Base-by-base conservation (phyloP, 2,329 filamentous ascomycete genomes). In the Colletotrichum ledebouriae region DNA sequence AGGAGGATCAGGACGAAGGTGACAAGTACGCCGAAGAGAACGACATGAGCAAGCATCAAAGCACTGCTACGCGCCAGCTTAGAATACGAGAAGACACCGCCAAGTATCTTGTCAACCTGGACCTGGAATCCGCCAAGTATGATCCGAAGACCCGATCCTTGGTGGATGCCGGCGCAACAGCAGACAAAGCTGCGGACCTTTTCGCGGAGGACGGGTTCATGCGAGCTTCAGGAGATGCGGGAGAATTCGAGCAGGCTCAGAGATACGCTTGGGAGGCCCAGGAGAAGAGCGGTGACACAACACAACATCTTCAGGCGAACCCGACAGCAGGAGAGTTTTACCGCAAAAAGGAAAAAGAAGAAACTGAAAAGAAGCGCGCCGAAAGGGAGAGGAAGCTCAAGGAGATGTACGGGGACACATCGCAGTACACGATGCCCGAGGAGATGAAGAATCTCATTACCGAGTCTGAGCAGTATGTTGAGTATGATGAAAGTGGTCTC, bases 81-180 rank as follows among this genome's bases (percentile, higher is more conserved):
- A 89, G 96, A 71, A 89, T 99, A 77, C 89, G 96, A 78, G 96
- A 99, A 81, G 96, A 99, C 78, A 99, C 96, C 0, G 96, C 96
- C 22, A 98, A 98, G 76, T 99, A 99, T 77, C 85, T 99, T 3
- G 84, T 98, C 9, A 98, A 98, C 76, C 87, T 99, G 33, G 96
- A 99, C 76, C 86, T 97, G 3, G 96, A 99, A 75, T 98, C 94
- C 1, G 96, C 97, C 2, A 97, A 97, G 78, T 99, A 99, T 80
- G 95, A 99, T 76, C 96, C 96, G 0, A 99, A 99, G 78, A 98
- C 94, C 12, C 88, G 96, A 74, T 91, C 92, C 9, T 93, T 99
- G 85, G 92, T 97, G 22, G 93, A 97, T 76, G 90, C 89, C 71
- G 94, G 94, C 55, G 94, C 92, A 6, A 92, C 90, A 37, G 88